Base-by-base conservation (phyloP, 1,284 basidiomycete species). In the Polyporus tsugae region DNA sequence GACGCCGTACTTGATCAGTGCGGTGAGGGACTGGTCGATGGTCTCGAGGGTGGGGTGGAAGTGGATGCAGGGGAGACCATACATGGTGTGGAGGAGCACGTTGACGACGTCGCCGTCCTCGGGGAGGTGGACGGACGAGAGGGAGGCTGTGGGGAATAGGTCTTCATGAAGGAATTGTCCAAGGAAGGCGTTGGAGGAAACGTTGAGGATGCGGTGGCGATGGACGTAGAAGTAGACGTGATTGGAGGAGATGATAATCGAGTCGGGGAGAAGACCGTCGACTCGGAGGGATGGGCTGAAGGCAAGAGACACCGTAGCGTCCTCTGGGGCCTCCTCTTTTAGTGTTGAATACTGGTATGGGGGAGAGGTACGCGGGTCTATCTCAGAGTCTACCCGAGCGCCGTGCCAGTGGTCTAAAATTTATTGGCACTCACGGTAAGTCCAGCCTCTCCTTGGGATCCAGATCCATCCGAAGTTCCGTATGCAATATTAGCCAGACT, bases 281-380 rank as follows among this genome's bases (percentile, higher is more conserved):
- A 85, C 84, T 59, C 87, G 84, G 4, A 89, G 85, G 44, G 84
- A 86, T 4, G 91, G 90, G 75, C 86, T 89, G 78, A 94, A 93
- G 0, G 89, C 89, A 19, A 91, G 91, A 4, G 92, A 93, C 38
- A 93, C 86, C 2, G 90, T 72, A 6, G 71, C 69, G 19, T 72
- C 64, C 7, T 44, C 64, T 39, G 64, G 62, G 52, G 22, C 29
- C 2, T 70, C 66, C 13, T 62, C 33, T 52, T 36, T 33, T 13
- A 41, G 36, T 35, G 41, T 33, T 15, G 33, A 58, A 66, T 66
- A 38, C 57, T 38, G 1, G 58, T 41, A n/a, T 9, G 38, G n/a
- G 38, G 7, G 58, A 42, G n/a, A 3, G 58, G 42, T 29, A 60
- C 38, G 36, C 15, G 35, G 35, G 35, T 36, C 17, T 19, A n/a